These are phyloP conservation scores for Sporothrix mexicana DNA, from an alignment of 2,329 filamentous ascomycete genomes.

Conservation along the genomic window DNA sequence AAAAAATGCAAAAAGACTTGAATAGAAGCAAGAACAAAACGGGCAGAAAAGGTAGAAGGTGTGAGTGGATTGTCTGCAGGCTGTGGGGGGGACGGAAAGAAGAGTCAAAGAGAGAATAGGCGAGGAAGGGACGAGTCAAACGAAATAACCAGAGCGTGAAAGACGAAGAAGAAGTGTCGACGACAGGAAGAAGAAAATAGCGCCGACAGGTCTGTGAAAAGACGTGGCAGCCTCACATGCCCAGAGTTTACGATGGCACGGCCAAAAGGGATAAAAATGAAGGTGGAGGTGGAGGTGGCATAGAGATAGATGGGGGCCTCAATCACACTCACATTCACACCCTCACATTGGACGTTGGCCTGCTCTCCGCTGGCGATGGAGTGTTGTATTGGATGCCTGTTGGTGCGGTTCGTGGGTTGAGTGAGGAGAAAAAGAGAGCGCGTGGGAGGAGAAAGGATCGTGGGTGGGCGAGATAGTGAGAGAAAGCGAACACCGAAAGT, in stretches of 20 bases:
- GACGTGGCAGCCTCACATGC: conserved; percentile 21
- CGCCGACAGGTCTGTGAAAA: neutral
- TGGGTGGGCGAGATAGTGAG: neutral
- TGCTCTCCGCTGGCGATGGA: neutral
- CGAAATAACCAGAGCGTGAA: neutral
- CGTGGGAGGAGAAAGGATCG: neutral
- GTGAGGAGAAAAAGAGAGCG: neutral
- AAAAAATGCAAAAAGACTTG: too few species aligned
- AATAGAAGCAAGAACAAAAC: neutral
- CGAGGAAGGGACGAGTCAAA: conserved; percentile 7
- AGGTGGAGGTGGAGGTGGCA: neutral
- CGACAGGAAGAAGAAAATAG: too few species aligned
- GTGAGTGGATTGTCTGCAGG: conserved; percentile 9
- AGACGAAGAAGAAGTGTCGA: neutral
- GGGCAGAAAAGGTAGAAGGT: neutral
- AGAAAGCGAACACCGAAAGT: neutral
- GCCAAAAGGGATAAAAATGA: neutral
- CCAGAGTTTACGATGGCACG: neutral
- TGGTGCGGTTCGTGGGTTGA: neutral
- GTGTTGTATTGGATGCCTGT: neutral
- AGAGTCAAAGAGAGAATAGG: neutral
- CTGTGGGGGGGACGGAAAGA: neutral
- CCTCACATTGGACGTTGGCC: neutral
- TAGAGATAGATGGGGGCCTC: conserved; percentile 1
- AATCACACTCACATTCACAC: neutral